Base-by-base conservation (phyloP, 805 yeast species). In the Hanseniaspora hatyaiensis region DNA sequence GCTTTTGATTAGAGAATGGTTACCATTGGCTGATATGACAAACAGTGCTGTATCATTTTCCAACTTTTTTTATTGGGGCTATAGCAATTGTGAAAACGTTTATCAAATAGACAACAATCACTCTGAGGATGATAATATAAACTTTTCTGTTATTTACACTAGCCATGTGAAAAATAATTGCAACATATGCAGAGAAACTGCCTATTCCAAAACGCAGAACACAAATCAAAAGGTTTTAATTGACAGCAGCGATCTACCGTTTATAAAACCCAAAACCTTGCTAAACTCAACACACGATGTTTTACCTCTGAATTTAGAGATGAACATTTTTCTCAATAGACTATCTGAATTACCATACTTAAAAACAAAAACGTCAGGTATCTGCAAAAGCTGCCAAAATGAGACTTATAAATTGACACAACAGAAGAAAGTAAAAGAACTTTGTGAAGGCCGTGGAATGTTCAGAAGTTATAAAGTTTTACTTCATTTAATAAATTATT, bases 41-140 rank as follows among this genome's bases (percentile, higher is more conserved):
- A 19, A 28, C 8, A 24, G 13, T 15, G 19, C 34, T 9, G 8
- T 45, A 8, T 37, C 49, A 11, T 37, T 45, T 8, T 37, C 49
- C 2, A 45, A 45, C 23, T 45, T 45, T 31, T 23, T 45, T 13
- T 20, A 37, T 9, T 45, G 49, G 49, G 49, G 49, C 2, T 37
- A 30, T 18, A 37, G 38, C 18, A 34, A 45, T 13, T 19, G 36
- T 20, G 9, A 2, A 4, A 19, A 19, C 6, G 4, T 6, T 6
- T 30, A n/a, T 22, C n/a, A n/a, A n/a, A n/a, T n/a, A n/a, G n/a
- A n/a, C n/a, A n/a, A n/a, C n/a, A n/a, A n/a, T n/a, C n/a, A n/a
- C n/a, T n/a, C n/a, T n/a, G n/a, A n/a, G n/a, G n/a, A n/a, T n/a
- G n/a, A n/a, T n/a, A n/a, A n/a, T n/a, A n/a, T n/a, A n/a, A n/a